phyloP scores from a whole-genome alignment of 2,329 filamentous ascomycete genomes.

The Pseudogymnoascus sp. region DNA sequence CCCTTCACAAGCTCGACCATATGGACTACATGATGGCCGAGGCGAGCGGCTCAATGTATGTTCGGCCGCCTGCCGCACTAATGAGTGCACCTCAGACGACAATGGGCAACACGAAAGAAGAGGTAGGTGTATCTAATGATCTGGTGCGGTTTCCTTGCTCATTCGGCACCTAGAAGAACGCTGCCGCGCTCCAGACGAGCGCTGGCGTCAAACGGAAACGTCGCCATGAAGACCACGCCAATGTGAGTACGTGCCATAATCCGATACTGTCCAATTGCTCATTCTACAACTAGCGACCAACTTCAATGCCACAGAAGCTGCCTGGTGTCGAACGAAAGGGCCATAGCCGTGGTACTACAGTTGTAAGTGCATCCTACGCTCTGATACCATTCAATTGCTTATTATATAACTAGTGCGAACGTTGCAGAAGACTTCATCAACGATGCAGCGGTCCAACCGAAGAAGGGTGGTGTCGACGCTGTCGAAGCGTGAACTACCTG shows the following conservation, averaged over 20 bases:
- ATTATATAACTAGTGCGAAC: background rate
- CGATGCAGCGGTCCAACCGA: background rate
- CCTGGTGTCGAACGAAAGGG: no score
- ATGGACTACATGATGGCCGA: background rate
- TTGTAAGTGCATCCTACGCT: background rate
- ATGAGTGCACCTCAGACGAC: background rate
- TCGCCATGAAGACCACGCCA: no score
- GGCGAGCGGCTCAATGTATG: background rate
- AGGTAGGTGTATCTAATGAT: background rate
- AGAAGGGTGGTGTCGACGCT: background rate
- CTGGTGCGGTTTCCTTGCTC: background rate
- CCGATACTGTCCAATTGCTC: background rate
- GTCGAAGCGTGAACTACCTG: background rate
- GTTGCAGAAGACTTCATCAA: background rate
- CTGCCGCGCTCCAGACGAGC: background rate
- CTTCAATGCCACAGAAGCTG: no score
- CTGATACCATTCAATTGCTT: background rate
- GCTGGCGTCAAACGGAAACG: background rate
- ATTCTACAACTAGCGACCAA: background rate
- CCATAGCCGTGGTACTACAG: no score
- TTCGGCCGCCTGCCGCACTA: background rate
- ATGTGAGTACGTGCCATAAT: background rate
- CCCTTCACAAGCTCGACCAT: background rate
- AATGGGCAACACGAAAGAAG: background rate
- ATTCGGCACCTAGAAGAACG: background rate